Percentiles rank a stretch among this genome's conserved stretches.
These are phyloP conservation scores for Podospora fimiseda DNA, from an alignment of 495 filamentous ascomycete species.

Conservation along the genomic window DNA sequence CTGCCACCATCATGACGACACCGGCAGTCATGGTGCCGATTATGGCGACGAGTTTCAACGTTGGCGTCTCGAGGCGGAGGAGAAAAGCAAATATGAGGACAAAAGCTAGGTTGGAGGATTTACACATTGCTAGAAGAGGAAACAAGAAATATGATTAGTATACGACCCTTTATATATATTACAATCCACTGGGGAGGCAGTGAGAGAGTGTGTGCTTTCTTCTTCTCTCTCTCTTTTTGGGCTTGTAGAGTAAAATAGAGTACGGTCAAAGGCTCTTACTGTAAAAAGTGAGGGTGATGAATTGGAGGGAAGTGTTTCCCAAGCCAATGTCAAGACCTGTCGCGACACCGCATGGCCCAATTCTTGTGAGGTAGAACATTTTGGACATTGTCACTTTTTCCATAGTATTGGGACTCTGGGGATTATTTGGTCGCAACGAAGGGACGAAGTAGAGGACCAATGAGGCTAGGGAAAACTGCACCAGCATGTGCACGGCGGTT, in stretches of 20 bases:
- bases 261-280: too few species aligned
- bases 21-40: conserved; percentile 91
- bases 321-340: conserved; percentile 95
- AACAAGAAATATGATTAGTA: conserved; percentile 1
- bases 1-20: conserved; percentile 98
- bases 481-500: conserved; percentile 90
- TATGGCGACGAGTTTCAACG: conserved; percentile 75
- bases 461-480: conserved; percentile 82
- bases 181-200: conserved; percentile 7
- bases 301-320: conserved; percentile 91
- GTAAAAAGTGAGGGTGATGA: conserved; percentile 94
- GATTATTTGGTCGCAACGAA: conserved; percentile 64
- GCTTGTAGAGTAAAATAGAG: too few species aligned
- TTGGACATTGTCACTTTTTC: conserved; percentile 78
- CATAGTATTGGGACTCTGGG: conserved; percentile 39
- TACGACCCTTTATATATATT: too few species aligned
- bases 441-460: conserved; percentile 79
- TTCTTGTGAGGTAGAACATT: conserved; percentile 84
- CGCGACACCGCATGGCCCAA: conserved; percentile 87
- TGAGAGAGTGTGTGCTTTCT: too few species aligned
- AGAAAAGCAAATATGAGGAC: conserved; percentile 93
- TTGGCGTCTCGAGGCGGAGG: conserved; percentile 85
- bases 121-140: conserved; percentile 78
- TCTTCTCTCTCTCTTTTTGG: too few species aligned
- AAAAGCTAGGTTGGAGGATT: conserved; percentile 92